Conservation (phyloP, 345 rosid genomes). For the Aquilaria yunnanensis region DNA sequence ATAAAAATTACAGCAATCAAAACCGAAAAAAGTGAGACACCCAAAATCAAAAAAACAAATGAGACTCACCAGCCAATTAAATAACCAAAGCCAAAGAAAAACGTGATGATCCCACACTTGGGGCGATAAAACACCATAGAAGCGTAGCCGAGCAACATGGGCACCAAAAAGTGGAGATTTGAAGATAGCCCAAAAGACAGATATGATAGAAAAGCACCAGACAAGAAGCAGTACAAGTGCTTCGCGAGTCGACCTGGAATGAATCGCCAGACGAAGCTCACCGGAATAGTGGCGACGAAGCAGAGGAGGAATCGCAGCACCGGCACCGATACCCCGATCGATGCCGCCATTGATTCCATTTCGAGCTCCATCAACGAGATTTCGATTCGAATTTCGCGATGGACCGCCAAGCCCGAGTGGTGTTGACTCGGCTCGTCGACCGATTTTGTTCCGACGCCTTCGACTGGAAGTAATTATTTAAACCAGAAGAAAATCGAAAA, state of each 20-base stretch:
- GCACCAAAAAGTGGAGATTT: conserved; percentile 83
- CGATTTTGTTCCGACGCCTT: too few relatives aligned
- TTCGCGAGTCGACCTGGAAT: conserved; percentile 55
- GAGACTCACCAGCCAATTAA: conserved; percentile 80
- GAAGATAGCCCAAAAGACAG: conserved; percentile 86
- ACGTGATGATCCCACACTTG: conserved; percentile 63
- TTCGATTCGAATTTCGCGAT: background rate
- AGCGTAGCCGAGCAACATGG: conserved; percentile 68
- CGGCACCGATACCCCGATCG: conserved; percentile 81
- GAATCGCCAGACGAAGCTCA: conserved; percentile 55
- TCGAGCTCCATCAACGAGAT: conserved; percentile 29
- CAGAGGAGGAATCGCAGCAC: conserved; percentile 85
- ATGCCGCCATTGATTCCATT: conserved; percentile 59
- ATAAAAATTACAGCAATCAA: background rate
- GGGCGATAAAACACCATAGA: conserved; percentile 70
- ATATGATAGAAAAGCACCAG: conserved; percentile 71
- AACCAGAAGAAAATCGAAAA: too few relatives aligned
- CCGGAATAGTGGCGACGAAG: conserved; percentile 80
- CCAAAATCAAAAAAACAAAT: background rate
- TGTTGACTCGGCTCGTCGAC: too few relatives aligned
- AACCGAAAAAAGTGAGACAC: background rate
- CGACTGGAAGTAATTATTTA: too few relatives aligned
- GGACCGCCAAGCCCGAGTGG: too few relatives aligned
- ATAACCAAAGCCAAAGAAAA: conserved; percentile 66
- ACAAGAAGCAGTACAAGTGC: conserved; percentile 57